Conservation (phyloP, 1,284 basidiomycete species). For the Filobasidium uniguttulatum region DNA sequence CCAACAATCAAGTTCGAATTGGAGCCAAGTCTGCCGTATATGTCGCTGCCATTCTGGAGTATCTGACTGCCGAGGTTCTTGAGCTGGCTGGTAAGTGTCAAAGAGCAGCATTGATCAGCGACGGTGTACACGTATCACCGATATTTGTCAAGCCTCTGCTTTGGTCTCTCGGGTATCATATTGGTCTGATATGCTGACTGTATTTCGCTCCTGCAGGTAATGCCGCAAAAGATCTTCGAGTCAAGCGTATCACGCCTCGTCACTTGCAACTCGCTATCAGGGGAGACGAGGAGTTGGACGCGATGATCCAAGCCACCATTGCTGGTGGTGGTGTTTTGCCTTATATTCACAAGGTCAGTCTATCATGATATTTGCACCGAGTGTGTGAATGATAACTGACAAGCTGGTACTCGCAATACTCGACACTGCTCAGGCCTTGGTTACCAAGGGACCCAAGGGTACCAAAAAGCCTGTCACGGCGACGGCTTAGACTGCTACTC, state of each 20-base stretch:
- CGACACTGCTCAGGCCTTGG: background rate
- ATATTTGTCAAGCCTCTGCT: background rate
- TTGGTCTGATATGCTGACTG: background rate
- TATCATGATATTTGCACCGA: background rate
- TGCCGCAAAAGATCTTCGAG: conserved; percentile 87
- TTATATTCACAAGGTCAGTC: conserved; percentile 74
- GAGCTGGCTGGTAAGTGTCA: conserved; percentile 36
- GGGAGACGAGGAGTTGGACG: conserved; percentile 62
- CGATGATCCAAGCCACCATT: conserved; percentile 44
- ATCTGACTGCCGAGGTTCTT: conserved; percentile 39
- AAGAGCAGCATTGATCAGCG: background rate
- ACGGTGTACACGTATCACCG: background rate
- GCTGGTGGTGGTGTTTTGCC: conserved; percentile 81
- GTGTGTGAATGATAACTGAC: background rate
- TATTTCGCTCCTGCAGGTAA: conserved; percentile 56
- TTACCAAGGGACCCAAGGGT: background rate
- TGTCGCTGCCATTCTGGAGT: conserved; percentile 38
- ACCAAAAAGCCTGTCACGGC: background rate
- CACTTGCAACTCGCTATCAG: conserved; percentile 54
- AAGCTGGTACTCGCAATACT: background rate
- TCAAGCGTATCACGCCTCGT: conserved; percentile 95
- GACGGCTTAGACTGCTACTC: background rate
- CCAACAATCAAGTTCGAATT: conserved; percentile 66
- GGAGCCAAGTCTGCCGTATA: conserved; percentile 39
- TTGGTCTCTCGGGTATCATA: background rate